Conservation (phyloP, 257 asterid genomes). For the Eucommia ulmoides region DNA sequence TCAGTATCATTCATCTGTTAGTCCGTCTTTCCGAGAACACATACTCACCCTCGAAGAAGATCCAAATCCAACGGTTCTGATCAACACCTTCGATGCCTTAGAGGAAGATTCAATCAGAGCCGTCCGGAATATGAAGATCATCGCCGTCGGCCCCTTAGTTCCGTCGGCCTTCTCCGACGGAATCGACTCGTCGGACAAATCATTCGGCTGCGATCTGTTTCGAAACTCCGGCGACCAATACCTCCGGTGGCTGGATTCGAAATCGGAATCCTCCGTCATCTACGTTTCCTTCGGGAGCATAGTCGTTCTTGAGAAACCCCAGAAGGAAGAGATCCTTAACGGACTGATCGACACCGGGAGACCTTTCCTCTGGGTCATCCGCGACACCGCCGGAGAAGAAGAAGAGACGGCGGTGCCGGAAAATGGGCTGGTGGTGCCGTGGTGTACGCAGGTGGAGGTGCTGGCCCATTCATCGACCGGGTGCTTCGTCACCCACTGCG, state of each 20-base stretch:
- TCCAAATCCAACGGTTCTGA: slow-evolving; percentile 21
- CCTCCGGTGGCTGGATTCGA: slow-evolving; percentile 34
- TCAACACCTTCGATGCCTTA: slow-evolving; percentile 40
- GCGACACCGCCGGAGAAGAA: slow-evolving; percentile 20
- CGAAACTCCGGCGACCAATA: slow-evolving; percentile 16
- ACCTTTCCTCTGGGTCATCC: slow-evolving; percentile 37
- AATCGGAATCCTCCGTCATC: slow-evolving; percentile 24
- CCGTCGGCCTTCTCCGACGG: slow-evolving; percentile 33
- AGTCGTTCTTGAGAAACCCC: slow-evolving; percentile 21
- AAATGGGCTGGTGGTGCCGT: slow-evolving; percentile 36
- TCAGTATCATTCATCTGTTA: slow-evolving; percentile 1
- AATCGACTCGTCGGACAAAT: slow-evolving; percentile 20
- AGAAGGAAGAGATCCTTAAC: slow-evolving; percentile 32
- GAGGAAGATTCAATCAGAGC: slow-evolving; percentile 25
- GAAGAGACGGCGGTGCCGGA: slow-evolving; percentile 9
- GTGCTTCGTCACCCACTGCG: slow-evolving; percentile 54
- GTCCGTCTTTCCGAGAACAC: slow-evolving; percentile 26
- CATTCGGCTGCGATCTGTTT: slow-evolving; percentile 37
- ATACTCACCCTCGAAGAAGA: slow-evolving; percentile 22
- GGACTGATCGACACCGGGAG: slow-evolving; percentile 21
- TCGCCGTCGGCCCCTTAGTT: slow-evolving; percentile 43
- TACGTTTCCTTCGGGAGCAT: slow-evolving; percentile 53
- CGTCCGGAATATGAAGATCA: slow-evolving; percentile 13
- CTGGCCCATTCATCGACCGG: slow-evolving; percentile 35
- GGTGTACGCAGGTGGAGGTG: slow-evolving; percentile 52